Evolutionary conservation across 768 basidiomycete genomes (phyloP), one percentile per base, ranked within the genome.

Genomic region (Pholiota molesta): DNA sequence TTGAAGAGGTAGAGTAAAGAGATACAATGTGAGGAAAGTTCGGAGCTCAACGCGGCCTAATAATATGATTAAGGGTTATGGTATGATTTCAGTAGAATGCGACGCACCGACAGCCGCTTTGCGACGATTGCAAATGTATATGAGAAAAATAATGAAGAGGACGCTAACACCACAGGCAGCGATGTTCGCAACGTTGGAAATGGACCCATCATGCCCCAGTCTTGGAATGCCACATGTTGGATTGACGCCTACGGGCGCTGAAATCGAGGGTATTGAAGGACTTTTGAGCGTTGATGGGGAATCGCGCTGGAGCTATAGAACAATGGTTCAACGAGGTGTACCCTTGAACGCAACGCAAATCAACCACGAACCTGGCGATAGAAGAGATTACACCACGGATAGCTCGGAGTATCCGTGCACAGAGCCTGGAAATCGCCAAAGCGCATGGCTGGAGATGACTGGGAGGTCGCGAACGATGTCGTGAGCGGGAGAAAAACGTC

Each of bases 361-460:
- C n/a, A 59, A 59, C 40, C 11, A 55, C 59, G 69, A 78, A 94
- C 88, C 81, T 97, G 94, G 62, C 85, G 85, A 77, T 95, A 95
- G 78, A 97, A 96, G 67, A 97, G 88, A 72, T 97, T 97, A 78
- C 96, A 98, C 86, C 93, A 92, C 0, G 95, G 86, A 71, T 97
- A 91, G 51, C 90, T 91, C 1, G 93, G 92, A 9, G 84, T 83
- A 45, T 84, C 75, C 44, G 79, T 76, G 73, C 94, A 94, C 55
- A 91, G 78, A 19, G 84, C 77, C 69, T 79, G 72, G 73, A 92
- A 94, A 69, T 92, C 88, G 62, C 91, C 91, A 72, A 94, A 92
- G 65, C 77, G 77, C 65, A 82, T 81, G 89, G 72, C 47, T 73
- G 49, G 61, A 60, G 33, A 47, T 47, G 53, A 55, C 54, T 59